Percentiles rank a stretch among this genome's conserved stretches.
phyloP scores from a whole-genome alignment of 2,329 filamentous ascomycete species.

The Ceratocystis albifundus region DNA sequence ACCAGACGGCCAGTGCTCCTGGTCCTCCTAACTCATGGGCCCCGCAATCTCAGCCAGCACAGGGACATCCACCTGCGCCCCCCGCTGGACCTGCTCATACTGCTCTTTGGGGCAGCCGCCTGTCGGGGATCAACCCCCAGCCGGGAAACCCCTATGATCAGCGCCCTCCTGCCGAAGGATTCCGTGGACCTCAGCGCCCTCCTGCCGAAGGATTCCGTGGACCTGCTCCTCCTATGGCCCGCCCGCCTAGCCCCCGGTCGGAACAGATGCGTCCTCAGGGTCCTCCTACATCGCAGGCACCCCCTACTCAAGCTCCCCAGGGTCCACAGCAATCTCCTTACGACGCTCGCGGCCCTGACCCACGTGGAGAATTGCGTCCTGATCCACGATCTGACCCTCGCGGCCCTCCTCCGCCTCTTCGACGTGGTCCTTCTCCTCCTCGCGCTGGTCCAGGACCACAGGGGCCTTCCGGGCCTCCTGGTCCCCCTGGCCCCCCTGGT shows the following conservation, averaged over 20 bases:
- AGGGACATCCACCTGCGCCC: slow-evolving; percentile 33
- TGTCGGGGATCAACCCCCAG: slow-evolving; percentile 70
- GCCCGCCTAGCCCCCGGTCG: slow-evolving; percentile 65
- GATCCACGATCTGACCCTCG: slow-evolving; percentile 24
- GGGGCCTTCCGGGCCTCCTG: slow-evolving; percentile 26
- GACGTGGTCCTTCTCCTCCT: slow-evolving; percentile 26
- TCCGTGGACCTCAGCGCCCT: slow-evolving; percentile 53
- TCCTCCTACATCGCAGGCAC: slow-evolving; percentile 16
- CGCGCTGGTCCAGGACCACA: slow-evolving; percentile 25
- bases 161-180: slow-evolving; percentile 46
- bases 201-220: slow-evolving; percentile 54
- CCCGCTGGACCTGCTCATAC: slow-evolving; percentile 35
- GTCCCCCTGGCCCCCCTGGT: slow-evolving; percentile 33
- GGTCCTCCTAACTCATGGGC: slow-evolving; percentile 85
- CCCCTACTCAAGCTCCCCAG: slow-evolving; percentile 24
- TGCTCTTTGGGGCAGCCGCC: slow-evolving; percentile 47
- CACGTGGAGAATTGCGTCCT: slow-evolving; percentile 18
- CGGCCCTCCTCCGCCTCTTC: slow-evolving; percentile 40
- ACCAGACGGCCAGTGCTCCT: slow-evolving; percentile 70
- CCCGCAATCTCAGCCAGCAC: slow-evolving; percentile 53
- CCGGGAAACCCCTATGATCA: slow-evolving; percentile 74
- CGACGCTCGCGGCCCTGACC: slow-evolving; percentile 24
- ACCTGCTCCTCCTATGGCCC: slow-evolving; percentile 52
- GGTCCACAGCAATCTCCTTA: slow-evolving; percentile 52
- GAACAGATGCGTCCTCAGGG: slow-evolving; percentile 45